Percentiles rank a stretch among this genome's conserved stretches.
phyloP scores from a whole-genome alignment of 148 eudicot species.

The Camellia japonica region DNA sequence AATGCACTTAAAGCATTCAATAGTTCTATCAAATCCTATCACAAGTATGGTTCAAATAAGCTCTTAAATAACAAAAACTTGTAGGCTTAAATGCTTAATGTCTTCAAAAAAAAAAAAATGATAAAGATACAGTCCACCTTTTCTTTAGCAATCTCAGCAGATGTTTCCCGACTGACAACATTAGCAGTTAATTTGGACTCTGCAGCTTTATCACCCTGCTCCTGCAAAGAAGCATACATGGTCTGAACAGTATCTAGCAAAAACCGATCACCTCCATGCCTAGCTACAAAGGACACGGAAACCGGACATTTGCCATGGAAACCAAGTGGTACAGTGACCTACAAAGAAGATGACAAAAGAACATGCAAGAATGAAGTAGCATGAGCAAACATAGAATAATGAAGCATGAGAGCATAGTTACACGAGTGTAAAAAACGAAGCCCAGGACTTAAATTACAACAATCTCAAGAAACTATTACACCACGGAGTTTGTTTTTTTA shows the following conservation, averaged over 20 bases:
- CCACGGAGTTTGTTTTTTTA: not conserved
- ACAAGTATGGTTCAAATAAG: not conserved
- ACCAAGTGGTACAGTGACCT: conserved; percentile 84
- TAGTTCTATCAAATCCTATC: not conserved
- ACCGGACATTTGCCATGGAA: conserved; percentile 69
- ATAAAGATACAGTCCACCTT: conserved; percentile 47
- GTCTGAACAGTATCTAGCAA: conserved; percentile 68
- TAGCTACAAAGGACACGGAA: conserved; percentile 80
- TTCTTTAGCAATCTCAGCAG: conserved; percentile 89
- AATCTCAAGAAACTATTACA: not conserved
- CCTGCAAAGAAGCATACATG: conserved; percentile 62
- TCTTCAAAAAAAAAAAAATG: not conserved
- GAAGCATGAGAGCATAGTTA: not conserved
- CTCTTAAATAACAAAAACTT: not conserved
- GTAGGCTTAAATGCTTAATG: not conserved
- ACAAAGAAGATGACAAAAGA: conserved; percentile 16
- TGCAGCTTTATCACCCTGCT: conserved; percentile 52
- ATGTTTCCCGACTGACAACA: conserved; percentile 48
- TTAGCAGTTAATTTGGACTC: conserved; percentile 53
- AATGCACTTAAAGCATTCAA: conserved; percentile 1
- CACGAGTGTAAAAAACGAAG: not conserved
- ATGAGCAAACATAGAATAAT: not conserved
- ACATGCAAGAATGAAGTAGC: not conserved
- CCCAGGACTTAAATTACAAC: not conserved
- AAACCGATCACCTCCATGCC: conserved; percentile 90